phyloP scores from a whole-genome alignment of 345 rosid species.

The Psidium guajava region DNA sequence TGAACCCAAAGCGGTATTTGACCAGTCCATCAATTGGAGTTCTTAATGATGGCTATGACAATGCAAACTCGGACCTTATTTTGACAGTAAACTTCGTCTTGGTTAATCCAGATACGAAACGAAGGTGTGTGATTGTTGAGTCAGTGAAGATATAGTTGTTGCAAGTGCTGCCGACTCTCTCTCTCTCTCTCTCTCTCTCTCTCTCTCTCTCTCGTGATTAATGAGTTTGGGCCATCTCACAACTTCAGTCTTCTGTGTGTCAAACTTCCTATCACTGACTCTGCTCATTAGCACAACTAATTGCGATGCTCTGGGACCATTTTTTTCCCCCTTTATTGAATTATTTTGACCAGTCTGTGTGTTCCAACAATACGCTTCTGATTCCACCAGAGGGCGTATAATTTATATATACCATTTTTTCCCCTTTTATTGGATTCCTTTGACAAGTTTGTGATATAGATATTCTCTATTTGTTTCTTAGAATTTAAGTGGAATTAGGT shows the following conservation, averaged over 20 bases:
- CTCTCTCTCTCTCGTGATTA: neutral
- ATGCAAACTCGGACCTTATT: conserved; percentile 92
- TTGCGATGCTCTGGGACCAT: neutral
- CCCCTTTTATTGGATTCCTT: neutral
- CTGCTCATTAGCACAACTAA: neutral
- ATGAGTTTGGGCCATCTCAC: neutral
- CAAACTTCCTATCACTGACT: neutral
- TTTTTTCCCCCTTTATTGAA: neutral
- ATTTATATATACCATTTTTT: too few species aligned
- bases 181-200: neutral
- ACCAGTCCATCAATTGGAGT: conserved; percentile 91
- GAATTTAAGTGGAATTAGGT: neutral
- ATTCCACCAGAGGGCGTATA: too few species aligned
- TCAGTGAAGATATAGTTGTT: neutral
- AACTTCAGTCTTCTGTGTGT: neutral
- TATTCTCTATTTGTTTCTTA: neutral
- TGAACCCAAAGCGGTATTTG: conserved; percentile 92
- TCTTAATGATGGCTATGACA: conserved; percentile 90
- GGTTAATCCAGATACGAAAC: conserved; percentile 62
- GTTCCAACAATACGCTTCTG: too few species aligned
- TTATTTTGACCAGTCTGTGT: too few species aligned
- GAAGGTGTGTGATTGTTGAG: conserved; percentile 49
- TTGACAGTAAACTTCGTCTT: conserved; percentile 63
- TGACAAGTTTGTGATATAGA: neutral
- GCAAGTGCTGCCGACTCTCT: neutral